Evolutionary conservation across 352 stramenopile genomes (phyloP).

Genomic region (Pythium oligandrum): DNA sequence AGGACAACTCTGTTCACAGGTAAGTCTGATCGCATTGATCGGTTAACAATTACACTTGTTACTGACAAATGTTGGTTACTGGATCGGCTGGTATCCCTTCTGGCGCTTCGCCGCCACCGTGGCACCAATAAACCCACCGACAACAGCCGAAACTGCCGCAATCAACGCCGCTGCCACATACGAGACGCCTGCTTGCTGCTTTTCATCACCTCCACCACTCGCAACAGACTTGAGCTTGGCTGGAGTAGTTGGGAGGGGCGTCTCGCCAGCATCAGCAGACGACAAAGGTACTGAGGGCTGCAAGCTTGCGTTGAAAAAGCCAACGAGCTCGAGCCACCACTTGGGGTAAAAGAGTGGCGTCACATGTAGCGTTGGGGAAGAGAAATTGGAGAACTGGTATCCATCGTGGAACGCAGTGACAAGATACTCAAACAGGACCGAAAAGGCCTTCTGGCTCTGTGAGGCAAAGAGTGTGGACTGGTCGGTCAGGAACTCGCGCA

Average conservation of each 20-base stretch:
- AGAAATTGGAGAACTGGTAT: constrained; percentile 63
- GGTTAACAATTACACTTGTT: too few relatives aligned
- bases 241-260: background rate
- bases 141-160: constrained; percentile 8
- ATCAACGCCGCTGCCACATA: constrained; percentile 8
- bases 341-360: constrained; percentile 77
- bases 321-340: constrained; percentile 78
- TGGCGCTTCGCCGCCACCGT: background rate
- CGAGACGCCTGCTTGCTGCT: background rate
- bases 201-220: background rate
- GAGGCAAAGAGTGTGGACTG: constrained; percentile 45
- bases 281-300: constrained; percentile 8
- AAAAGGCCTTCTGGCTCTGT: constrained; percentile 46
- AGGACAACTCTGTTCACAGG: too few relatives aligned
- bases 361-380: constrained; percentile 30
- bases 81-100: background rate
- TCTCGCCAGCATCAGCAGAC: constrained; percentile 1
- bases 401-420: constrained; percentile 81
- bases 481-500: constrained; percentile 56
- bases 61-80: background rate
- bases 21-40: too few relatives aligned
- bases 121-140: constrained; percentile 14
- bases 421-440: constrained; percentile 59
- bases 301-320: constrained; percentile 51
- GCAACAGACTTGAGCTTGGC: background rate